Percentiles rank a stretch among this genome's conserved stretches.
phyloP scores from a whole-genome alignment of 495 filamentous ascomycete genomes.

The Paragyromitra xinjiangensis region DNA sequence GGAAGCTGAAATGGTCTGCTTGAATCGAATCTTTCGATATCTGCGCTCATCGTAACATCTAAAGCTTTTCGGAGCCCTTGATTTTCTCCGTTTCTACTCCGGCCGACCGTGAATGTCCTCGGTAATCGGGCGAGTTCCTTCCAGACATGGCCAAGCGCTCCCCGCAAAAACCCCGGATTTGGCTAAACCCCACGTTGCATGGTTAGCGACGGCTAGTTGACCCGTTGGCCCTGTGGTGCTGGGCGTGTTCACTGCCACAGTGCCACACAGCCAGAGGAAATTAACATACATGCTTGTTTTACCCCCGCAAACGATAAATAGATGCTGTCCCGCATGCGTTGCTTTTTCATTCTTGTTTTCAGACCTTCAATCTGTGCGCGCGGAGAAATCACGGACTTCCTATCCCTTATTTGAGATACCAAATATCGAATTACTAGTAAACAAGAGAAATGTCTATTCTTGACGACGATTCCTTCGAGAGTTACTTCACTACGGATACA shows the following conservation, averaged over 20 bases:
- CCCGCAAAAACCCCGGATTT: constrained; percentile 46
- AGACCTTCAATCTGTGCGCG: neutral
- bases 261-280: constrained; percentile 16
- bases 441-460: constrained; percentile 56
- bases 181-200: constrained; percentile 19
- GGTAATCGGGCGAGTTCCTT: constrained; percentile 27
- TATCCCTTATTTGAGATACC: neutral
- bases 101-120: constrained; percentile 4
- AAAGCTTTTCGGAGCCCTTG: neutral
- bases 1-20: constrained; percentile 1
- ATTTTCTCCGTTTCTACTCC: neutral
- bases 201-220: constrained; percentile 11
- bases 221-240: neutral
- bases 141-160: constrained; percentile 32
- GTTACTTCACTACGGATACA: constrained; percentile 36
- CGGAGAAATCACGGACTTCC: constrained; percentile 5
- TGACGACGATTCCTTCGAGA: constrained; percentile 53
- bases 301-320: constrained; percentile 38
- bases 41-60: constrained; percentile 6
- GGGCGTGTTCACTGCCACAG: constrained; percentile 2
- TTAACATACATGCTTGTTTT: neutral
- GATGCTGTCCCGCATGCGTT: constrained; percentile 30
- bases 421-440: neutral
- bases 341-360: neutral
- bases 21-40: constrained; percentile 15